A percentile compares a stretch with the other conserved stretches of the same genome.
These are phyloP conservation scores for Tetraselmis chui DNA, from an alignment of 139 green algal genomes.

Conservation along the genomic window DNA sequence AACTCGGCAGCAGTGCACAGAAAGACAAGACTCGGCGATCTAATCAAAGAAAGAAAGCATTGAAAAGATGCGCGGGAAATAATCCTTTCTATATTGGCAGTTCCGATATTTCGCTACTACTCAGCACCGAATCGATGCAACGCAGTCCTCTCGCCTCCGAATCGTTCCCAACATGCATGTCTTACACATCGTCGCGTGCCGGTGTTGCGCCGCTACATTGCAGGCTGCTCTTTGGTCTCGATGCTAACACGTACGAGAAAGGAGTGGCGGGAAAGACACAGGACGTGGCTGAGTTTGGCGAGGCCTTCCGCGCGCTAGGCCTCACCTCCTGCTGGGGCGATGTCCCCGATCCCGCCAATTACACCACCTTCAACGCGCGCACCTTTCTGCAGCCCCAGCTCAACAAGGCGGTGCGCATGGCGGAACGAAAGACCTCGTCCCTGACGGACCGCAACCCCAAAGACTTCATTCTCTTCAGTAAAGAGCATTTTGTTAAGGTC, in stretches of 20 bases:
- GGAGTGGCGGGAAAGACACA: not conserved
- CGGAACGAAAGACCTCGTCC: not conserved
- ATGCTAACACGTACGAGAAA: conserved; percentile 10
- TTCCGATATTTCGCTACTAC: too few relatives aligned
- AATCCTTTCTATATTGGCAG: too few relatives aligned
- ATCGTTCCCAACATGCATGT: too few relatives aligned
- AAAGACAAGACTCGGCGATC: too few relatives aligned
- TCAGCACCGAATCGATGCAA: too few relatives aligned
- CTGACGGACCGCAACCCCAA: conserved; percentile 15
- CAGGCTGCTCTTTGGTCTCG: conserved; percentile 5
- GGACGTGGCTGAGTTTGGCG: conserved; percentile 6
- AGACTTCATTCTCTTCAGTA: conserved; percentile 10
- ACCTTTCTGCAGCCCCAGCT: conserved; percentile 15
- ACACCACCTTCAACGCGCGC: conserved; percentile 15
- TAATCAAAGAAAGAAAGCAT: too few relatives aligned
- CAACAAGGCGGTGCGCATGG: conserved; percentile 10
- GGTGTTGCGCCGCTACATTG: too few relatives aligned
- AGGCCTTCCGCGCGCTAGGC: not conserved
- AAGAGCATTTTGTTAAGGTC: not conserved
- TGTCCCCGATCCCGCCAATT: not conserved
- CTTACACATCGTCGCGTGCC: too few relatives aligned
- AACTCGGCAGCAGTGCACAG: too few relatives aligned
- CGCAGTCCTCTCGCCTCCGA: too few relatives aligned
- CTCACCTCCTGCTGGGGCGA: not conserved
- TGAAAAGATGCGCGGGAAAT: too few relatives aligned